Percentiles rank a stretch among this genome's conserved stretches.
These are phyloP conservation scores for Trametes maxima DNA, from an alignment of 768 basidiomycete genomes.

Conservation along the genomic window DNA sequence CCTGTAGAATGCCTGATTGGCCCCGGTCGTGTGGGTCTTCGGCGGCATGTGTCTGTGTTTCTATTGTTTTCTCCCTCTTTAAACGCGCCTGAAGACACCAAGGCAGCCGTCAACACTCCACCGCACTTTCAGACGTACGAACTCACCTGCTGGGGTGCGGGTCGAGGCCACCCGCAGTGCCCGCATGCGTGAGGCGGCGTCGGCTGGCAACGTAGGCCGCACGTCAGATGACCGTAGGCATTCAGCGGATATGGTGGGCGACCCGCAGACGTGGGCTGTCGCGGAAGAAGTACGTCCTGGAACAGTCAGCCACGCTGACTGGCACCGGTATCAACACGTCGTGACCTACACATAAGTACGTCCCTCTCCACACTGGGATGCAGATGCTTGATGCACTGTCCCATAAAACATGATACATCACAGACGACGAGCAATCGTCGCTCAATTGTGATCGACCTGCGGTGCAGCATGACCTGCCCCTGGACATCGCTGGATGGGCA, in stretches of 20 bases:
- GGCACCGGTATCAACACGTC: neutral
- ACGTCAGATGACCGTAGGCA: neutral
- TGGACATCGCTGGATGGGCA: too few species aligned
- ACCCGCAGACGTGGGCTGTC: slow-evolving; percentile 1
- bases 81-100: too few species aligned
- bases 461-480: too few species aligned
- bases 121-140: neutral
- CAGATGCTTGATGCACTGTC: neutral
- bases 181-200: neutral
- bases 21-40: neutral
- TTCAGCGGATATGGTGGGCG: neutral
- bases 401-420: too few species aligned
- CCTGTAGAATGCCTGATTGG: neutral
- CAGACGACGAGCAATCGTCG: too few species aligned
- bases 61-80: too few species aligned
- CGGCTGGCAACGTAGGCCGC: neutral
- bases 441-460: too few species aligned
- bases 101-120: too few species aligned
- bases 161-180: too few species aligned
- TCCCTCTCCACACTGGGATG: neutral
- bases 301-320: slow-evolving; percentile 1
- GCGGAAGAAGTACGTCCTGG: neutral
- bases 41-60: neutral
- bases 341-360: neutral
- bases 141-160: neutral